Evolutionary conservation across 2,329 filamentous ascomycete species (phyloP), one percentile per base, ranked within the genome.

Genomic region (Fusarium agapanthi): DNA sequence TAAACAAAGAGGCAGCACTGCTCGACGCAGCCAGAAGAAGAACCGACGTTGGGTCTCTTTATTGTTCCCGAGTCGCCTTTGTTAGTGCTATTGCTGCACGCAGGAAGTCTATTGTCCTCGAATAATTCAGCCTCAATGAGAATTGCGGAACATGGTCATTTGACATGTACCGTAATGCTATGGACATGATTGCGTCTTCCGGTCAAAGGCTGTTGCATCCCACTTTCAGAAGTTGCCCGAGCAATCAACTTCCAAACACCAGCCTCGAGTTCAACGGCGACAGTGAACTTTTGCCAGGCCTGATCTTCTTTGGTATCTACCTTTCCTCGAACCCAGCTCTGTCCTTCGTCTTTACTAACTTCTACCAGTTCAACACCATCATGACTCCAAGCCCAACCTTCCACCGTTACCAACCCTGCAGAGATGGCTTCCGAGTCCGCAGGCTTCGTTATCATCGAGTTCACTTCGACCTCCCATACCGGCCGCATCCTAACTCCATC

Each of bases 61-160:
- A 28, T 54, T 14, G 7, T 54, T 28, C 24, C 18, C 1, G 1
- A 4, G 7, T 28, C 4, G 16, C 7, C 34, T 28, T 53, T 53
- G 34, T 28, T 4, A 7, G 10, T 22, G 4, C 48, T 22, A 24
- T n/a, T 14, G 30, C 30, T 24, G 1, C 7, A 13, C 18, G 8
- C 26, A 7, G 26, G 6, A 15, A 47, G 7, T 9, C 44, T 16
- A 34, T 34, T 26, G 30, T 34, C 9, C n/a, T 11, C 8, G 9
- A 24, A 34, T 9, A 10, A 16, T 28, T 16, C 20, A 38, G 6
- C 5, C 7, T 40, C 2, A n/a, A 38, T 15, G 9, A 16, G 6
- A 26, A 16, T 77, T 82, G 38, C 81, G 88, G 44, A 85, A 86
- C 13, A 86, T 89, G 32, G 79, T 80, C 30, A 81, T 81, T 40